Base-by-base conservation (phyloP, 2,329 filamentous ascomycete genomes). In the Trichoderma cornu-damae region DNA sequence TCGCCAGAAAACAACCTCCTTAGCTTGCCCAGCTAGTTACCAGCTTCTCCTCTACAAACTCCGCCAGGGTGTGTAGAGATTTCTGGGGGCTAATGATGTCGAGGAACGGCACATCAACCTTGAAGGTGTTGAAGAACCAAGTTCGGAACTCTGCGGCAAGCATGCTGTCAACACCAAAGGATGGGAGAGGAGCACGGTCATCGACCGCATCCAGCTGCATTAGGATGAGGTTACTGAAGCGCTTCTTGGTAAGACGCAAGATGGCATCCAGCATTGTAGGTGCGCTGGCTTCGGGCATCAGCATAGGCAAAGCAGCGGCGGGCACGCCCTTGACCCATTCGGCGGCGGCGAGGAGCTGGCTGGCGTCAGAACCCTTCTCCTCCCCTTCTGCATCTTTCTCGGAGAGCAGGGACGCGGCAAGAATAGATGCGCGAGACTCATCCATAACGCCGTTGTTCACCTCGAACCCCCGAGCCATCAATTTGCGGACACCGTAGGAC, bases 111-210 rank as follows among this genome's bases (percentile, higher is more conserved):
- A 75, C 60, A 50, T 75, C 69, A 2, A 73, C 61, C 28, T 63
- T 65, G 53, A 72, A 69, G 8, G 62, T 60, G 5, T 62, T 58
- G 47, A 64, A 73, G 26, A 74, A 65, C 69, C 69, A 73, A 0
- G 65, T 66, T 14, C 73, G 65, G 44, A 75, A 69, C 60, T 76
- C 74, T 8, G 70, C 65, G 0, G 67, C 72, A 34, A 76, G 65
- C 70, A 76, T 74, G 53, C 69, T 72, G 59, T 76, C 73, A 14
- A 76, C 61, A 6, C 74, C 73, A 58, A 69, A 75, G 1, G 61
- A 51, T 0, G 64, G 50, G 3, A 76, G 59, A 7, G 69, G 54
- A 49, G 64, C 65, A 16, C 53, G 38, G 3, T 40, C 51, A 8
- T 68, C 64, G 3, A 72, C 58, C 20, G 68, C 52, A 4, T 69